These are phyloP conservation scores for Inga leiocalycina DNA, from an alignment of 306 rosid genomes.

Conservation along the genomic window DNA sequence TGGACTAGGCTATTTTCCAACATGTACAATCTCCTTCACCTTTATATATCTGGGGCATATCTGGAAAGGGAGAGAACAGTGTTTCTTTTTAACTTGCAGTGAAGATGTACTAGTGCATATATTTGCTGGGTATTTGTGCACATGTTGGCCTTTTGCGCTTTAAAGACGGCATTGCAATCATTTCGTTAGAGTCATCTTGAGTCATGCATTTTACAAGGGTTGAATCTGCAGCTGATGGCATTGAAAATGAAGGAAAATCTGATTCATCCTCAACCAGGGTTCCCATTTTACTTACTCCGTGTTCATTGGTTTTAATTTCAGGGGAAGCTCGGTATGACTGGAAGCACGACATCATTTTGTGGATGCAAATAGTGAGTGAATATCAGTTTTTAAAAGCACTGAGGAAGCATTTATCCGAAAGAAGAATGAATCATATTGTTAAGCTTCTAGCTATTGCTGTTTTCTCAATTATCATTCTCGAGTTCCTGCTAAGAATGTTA, in stretches of 20 bases:
- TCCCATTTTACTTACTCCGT: slow-evolving; percentile 67
- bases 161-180: slow-evolving; percentile 87
- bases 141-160: slow-evolving; percentile 85
- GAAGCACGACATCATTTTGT: slow-evolving; percentile 85
- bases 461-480: slow-evolving; percentile 63
- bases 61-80: neutral
- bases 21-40: neutral
- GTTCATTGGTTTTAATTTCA: slow-evolving; percentile 75
- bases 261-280: slow-evolving; percentile 25
- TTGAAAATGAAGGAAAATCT: slow-evolving; percentile 11
- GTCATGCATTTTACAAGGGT: slow-evolving; percentile 79
- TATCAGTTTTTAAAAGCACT: slow-evolving; percentile 65
- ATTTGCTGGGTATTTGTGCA: slow-evolving; percentile 68
- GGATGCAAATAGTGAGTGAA: slow-evolving; percentile 78
- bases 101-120: neutral
- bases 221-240: slow-evolving; percentile 23
- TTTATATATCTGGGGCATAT: neutral
- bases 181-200: slow-evolving; percentile 79
- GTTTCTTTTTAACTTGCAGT: neutral
- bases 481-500: slow-evolving; percentile 69
- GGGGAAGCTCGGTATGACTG: slow-evolving; percentile 84
- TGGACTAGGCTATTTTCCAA: too few relatives aligned
- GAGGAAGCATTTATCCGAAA: slow-evolving; percentile 69
- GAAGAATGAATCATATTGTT: slow-evolving; percentile 47
- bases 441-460: slow-evolving; percentile 61